Conservation (phyloP, 306 rosid genomes). For the Lathyrus sativus region DNA sequence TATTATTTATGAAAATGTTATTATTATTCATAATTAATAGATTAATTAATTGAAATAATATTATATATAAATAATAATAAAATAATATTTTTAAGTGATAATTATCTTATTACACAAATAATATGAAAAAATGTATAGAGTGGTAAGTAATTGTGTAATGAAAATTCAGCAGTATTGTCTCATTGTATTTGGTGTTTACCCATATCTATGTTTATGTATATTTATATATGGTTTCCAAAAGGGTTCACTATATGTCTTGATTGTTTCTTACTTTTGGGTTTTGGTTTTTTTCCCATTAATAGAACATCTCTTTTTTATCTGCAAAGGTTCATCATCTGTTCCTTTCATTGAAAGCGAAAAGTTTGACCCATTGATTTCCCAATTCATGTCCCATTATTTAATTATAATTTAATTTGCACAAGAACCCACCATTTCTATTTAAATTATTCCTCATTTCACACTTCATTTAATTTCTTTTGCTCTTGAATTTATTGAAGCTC, state of each 20-base stretch:
- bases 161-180: conserved; percentile 46
- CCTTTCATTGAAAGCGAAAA: conserved; percentile 81
- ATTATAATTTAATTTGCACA: conserved; percentile 34
- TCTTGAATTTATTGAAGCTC: conserved; percentile 18
- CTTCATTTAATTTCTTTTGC: conserved; percentile 45
- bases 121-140: too few relatives aligned
- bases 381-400: conserved; percentile 31
- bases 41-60: too few relatives aligned
- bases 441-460: conserved; percentile 38
- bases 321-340: conserved; percentile 76
- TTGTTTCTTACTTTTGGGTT: conserved; percentile 57
- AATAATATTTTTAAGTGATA: too few relatives aligned
- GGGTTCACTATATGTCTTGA: conserved; percentile 48
- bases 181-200: conserved; percentile 39
- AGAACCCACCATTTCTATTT: conserved; percentile 45
- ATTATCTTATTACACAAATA: too few relatives aligned
- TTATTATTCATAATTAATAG: too few relatives aligned
- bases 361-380: conserved; percentile 63
- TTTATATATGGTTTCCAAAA: conserved; percentile 35
- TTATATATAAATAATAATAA: too few relatives aligned
- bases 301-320: conserved; percentile 76
- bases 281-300: conserved; percentile 69
- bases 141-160: conserved; percentile 33
- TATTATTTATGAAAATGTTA: too few relatives aligned
- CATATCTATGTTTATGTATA: conserved; percentile 31